Percentiles rank a stretch among this genome's conserved stretches.
These are phyloP conservation scores for Pochonia chlamydosporia DNA, from an alignment of 2,329 filamentous ascomycete species.

Conservation along the genomic window DNA sequence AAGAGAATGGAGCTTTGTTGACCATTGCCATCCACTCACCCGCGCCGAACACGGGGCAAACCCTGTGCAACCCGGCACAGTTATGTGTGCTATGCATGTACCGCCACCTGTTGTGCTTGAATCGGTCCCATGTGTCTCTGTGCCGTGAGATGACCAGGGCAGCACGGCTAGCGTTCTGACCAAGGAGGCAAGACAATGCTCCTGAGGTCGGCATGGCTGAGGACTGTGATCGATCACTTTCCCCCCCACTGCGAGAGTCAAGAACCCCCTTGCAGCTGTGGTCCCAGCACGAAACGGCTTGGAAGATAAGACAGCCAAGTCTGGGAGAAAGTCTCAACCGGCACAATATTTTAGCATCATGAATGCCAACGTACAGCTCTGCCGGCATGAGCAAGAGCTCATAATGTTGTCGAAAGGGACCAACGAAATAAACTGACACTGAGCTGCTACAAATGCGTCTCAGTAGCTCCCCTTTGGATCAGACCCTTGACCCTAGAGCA, in stretches of 20 bases:
- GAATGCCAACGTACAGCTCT: not conserved
- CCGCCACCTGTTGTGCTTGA: not conserved
- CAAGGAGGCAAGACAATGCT: not conserved
- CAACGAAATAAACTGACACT: not conserved
- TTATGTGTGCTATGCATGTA: no score
- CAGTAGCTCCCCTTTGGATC: not conserved
- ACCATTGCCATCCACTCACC: not conserved
- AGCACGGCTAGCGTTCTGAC: not conserved
- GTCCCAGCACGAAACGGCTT: no score
- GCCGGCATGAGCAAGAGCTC: not conserved
- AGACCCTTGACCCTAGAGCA: not conserved
- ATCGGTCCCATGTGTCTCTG: not conserved
- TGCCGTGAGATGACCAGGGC: not conserved
- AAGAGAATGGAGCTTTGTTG: no score
- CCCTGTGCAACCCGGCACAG: not conserved
- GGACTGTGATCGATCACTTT: not conserved
- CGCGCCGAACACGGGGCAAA: not conserved
- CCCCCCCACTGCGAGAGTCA: not conserved
- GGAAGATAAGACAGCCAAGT: not conserved
- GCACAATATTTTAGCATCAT: not conserved
- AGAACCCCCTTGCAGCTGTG: not conserved
- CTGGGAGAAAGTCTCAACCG: not conserved
- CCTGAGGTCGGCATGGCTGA: no score
- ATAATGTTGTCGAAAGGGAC: not conserved
- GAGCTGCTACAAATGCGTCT: not conserved